Conservation (phyloP, 768 basidiomycete species). For the Leccinum sublutescens region DNA sequence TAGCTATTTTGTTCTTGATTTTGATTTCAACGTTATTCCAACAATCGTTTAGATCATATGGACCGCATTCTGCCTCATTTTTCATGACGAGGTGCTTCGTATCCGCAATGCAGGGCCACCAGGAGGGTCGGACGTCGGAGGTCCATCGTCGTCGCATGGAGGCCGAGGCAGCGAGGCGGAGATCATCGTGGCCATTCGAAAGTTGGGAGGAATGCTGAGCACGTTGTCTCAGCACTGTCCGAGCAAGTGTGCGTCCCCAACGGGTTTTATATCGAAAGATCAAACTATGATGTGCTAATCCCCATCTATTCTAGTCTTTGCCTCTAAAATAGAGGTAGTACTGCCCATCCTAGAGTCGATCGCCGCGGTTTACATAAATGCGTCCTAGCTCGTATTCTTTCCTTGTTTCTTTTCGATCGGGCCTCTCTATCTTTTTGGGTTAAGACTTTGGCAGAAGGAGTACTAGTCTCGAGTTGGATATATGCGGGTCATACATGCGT, state of each 20-base stretch:
- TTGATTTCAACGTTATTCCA: not conserved
- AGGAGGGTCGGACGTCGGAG: not conserved
- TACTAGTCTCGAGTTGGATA: not conserved
- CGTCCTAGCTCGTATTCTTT: not conserved
- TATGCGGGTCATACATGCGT: not conserved
- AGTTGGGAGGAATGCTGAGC: constrained; percentile 16
- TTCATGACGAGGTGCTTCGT: constrained; percentile 24
- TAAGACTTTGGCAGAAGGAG: not conserved
- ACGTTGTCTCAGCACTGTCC: constrained; percentile 19
- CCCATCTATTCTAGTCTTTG: constrained; percentile 16
- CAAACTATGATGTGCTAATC: not conserved
- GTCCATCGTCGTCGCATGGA: not conserved
- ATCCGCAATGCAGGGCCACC: constrained; percentile 11
- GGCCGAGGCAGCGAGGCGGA: constrained; percentile 10
- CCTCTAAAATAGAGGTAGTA: constrained; percentile 25
- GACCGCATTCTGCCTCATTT: constrained; percentile 18
- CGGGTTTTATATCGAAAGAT: not conserved
- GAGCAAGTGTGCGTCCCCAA: constrained; percentile 18
- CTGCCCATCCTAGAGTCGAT: constrained; percentile 26
- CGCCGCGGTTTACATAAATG: not conserved
- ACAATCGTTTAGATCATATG: constrained; percentile 21
- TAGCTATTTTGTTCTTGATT: not conserved
- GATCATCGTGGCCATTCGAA: constrained; percentile 14
- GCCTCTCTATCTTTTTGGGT: not conserved
- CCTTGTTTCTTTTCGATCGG: not conserved